phyloP scores from a whole-genome alignment of 2,329 filamentous ascomycete genomes.

The Fusarium azukiicola region DNA sequence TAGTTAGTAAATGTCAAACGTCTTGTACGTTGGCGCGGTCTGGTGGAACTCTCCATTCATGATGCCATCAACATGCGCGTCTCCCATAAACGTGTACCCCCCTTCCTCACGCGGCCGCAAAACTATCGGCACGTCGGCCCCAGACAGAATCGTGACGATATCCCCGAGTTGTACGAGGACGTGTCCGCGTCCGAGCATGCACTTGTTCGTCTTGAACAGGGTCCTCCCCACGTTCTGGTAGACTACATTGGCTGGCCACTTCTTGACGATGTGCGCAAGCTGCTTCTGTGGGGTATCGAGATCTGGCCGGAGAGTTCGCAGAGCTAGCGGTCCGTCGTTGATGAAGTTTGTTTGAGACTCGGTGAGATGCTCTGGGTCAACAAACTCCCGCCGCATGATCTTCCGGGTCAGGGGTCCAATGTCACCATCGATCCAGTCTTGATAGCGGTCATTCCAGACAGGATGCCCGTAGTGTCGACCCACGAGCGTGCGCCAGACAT shows the following conservation, averaged over 20 bases:
- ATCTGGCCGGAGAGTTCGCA: not conserved
- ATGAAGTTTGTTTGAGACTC: not conserved
- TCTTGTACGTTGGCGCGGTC: not conserved
- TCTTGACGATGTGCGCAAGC: not conserved
- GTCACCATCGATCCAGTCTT: slow-evolving; percentile 1
- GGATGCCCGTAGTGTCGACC: not conserved
- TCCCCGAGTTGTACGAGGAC: not conserved
- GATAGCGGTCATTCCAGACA: not conserved
- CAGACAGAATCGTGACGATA: not conserved
- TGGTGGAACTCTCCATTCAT: slow-evolving; percentile 9
- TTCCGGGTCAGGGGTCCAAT: not conserved
- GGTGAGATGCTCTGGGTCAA: not conserved
- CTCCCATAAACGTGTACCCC: not conserved
- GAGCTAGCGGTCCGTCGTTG: not conserved
- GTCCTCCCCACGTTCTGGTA: not conserved
- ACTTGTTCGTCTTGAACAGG: slow-evolving; percentile 16
- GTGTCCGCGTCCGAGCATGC: not conserved
- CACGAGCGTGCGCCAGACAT: slow-evolving; percentile 10
- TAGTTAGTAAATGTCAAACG: slow-evolving; percentile 2
- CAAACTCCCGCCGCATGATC: not conserved
- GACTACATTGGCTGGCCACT: not conserved
- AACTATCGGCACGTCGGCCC: not conserved
- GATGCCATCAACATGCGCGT: not conserved
- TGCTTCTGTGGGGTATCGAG: not conserved
- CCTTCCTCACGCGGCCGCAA: slow-evolving; percentile 1